A percentile compares a stretch with the other conserved stretches of the same genome.
Conservation (phyloP, 2,329 filamentous ascomycete species). For the Ascochyta koolunga region DNA sequence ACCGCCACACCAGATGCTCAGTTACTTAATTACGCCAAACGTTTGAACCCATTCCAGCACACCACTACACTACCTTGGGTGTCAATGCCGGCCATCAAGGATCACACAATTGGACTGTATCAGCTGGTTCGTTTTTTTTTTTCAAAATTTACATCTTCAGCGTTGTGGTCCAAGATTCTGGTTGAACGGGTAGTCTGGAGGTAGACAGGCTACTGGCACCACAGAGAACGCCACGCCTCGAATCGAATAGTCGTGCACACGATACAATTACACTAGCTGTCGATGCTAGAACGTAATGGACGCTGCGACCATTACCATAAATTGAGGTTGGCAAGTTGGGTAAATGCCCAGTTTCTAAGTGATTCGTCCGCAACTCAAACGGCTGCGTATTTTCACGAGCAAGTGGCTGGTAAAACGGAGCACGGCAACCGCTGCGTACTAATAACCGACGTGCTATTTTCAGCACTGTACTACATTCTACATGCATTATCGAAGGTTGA, state of each 20-base stretch:
- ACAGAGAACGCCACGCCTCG: neutral
- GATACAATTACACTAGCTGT: neutral
- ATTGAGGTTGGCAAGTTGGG: neutral
- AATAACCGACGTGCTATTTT: slow-evolving; percentile 14
- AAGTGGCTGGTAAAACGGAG: slow-evolving; percentile 1
- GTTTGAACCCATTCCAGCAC: neutral
- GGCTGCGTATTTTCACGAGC: slow-evolving; percentile 1
- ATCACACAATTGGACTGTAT: neutral
- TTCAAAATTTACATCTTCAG: neutral
- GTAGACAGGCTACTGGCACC: neutral
- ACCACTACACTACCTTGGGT: neutral
- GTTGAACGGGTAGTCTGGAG: neutral
- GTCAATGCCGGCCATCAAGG: neutral
- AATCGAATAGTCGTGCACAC: neutral
- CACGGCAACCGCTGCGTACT: neutral
- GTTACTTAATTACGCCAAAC: neutral
- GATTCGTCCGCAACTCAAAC: neutral
- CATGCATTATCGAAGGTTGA: slow-evolving; percentile 16
- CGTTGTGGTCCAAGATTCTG: neutral
- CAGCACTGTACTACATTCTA: slow-evolving; percentile 14
- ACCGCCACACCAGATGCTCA: neutral
- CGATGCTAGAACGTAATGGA: neutral
- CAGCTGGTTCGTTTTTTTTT: neutral
- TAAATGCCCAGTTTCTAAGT: neutral
- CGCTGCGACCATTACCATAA: no score